Evolutionary conservation across 345 rosid species (phyloP).

Genomic region (Ceriops decandra): DNA sequence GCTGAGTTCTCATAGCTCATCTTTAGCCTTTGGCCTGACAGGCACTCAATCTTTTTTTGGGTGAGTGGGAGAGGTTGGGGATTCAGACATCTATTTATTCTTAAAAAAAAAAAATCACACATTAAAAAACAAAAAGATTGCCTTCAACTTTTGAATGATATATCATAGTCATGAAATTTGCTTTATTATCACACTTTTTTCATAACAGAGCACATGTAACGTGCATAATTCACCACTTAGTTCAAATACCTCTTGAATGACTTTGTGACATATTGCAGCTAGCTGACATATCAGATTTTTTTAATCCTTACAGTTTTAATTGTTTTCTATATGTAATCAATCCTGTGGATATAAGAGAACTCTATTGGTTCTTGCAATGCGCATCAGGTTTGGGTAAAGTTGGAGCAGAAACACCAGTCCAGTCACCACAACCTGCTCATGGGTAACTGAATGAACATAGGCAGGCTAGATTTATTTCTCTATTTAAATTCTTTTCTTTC

Average conservation of each 20-base stretch:
- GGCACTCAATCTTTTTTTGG: too few relatives aligned
- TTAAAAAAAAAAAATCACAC: too few relatives aligned
- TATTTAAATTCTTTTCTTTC: neutral
- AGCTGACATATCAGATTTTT: neutral
- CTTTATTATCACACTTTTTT: too few relatives aligned
- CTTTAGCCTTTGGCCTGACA: too few relatives aligned
- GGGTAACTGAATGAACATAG: constrained; percentile 39
- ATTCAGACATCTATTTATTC: too few relatives aligned
- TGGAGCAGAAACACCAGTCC: constrained; percentile 56
- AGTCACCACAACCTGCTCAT: constrained; percentile 49
- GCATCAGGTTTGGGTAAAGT: constrained; percentile 72
- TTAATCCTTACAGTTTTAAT: neutral
- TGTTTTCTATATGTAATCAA: neutral
- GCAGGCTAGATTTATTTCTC: neutral
- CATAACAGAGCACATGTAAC: too few relatives aligned
- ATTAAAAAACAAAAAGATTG: too few relatives aligned
- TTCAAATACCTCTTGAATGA: neutral
- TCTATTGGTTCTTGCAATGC: constrained; percentile 14
- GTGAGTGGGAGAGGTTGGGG: too few relatives aligned
- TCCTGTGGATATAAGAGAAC: neutral
- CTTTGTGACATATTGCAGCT: neutral
- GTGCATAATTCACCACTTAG: too few relatives aligned
- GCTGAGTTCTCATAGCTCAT: too few relatives aligned
- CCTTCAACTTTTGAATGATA: too few relatives aligned
- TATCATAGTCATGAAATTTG: too few relatives aligned